A percentile compares a stretch with the other conserved stretches of the same genome.
Evolutionary conservation across 805 yeast species (phyloP).

Genomic region (Candida dendrica): DNA sequence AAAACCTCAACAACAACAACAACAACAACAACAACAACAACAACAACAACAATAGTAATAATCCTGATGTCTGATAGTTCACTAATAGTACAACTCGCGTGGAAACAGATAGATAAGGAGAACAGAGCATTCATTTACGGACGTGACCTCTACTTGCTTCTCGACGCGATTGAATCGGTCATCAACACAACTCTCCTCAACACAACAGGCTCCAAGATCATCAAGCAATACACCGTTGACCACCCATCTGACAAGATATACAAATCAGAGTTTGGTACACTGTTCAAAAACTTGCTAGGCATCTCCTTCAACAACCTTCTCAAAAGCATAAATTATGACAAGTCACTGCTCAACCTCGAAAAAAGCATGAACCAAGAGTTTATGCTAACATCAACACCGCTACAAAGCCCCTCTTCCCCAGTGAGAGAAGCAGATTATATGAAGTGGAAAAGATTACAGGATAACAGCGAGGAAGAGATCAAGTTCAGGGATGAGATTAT

Average conservation of each 20-base stretch:
- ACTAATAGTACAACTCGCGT: conserved; percentile 12
- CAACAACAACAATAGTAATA: too few species aligned
- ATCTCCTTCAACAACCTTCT: conserved; percentile 23
- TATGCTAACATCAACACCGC: conserved; percentile 3
- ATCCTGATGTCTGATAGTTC: conserved; percentile 2
- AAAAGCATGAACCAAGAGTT: conserved; percentile 1
- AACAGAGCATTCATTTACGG: conserved; percentile 12
- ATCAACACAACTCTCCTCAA: conserved; percentile 18
- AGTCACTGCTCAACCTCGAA: conserved; percentile 3
- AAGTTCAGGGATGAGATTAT: conserved; percentile 18
- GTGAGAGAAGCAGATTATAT: not conserved
- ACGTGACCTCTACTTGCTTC: conserved; percentile 13
- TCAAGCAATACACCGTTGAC: conserved; percentile 22
- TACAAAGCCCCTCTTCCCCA: conserved; percentile 2
- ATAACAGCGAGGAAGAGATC: conserved; percentile 18
- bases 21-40: too few species aligned
- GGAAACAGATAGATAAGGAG: conserved; percentile 15
- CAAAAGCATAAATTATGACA: conserved; percentile 10
- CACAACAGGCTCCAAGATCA: conserved; percentile 18
- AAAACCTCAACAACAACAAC: too few species aligned
- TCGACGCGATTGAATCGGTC: conserved; percentile 16
- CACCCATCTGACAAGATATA: conserved; percentile 23
- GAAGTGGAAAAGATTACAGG: conserved; percentile 6
- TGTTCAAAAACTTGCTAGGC: conserved; percentile 26
- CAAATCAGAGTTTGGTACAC: conserved; percentile 24